These are phyloP conservation scores for Cyclotella baltica DNA, from an alignment of 108 stramenopile genomes.

Conservation along the genomic window DNA sequence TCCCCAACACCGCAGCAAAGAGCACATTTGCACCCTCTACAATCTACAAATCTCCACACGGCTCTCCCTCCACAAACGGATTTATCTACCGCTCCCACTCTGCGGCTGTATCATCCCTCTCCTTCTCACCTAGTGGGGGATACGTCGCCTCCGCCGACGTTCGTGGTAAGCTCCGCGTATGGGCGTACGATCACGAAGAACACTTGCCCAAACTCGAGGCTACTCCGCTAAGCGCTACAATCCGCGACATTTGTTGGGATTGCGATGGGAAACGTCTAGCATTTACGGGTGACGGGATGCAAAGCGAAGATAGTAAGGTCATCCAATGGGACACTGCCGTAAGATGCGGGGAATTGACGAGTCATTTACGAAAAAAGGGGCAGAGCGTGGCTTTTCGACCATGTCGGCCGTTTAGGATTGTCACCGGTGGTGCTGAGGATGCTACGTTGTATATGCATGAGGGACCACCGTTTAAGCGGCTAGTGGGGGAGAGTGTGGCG, in stretches of 20 bases:
- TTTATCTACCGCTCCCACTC: constrained; percentile 96
- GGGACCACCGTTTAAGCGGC: constrained; percentile 93
- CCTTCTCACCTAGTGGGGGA: constrained; percentile 86
- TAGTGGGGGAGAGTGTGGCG: constrained; percentile 63
- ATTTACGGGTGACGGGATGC: constrained; percentile 52
- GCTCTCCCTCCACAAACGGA: constrained; percentile 42
- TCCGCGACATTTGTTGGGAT: constrained; percentile 96
- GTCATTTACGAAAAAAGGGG: constrained; percentile 71
- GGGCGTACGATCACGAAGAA: constrained; percentile 95
- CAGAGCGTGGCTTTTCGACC: constrained; percentile 79
- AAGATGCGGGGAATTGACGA: constrained; percentile 65
- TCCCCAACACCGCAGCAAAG: no score
- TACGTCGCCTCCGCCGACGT: constrained; percentile 91
- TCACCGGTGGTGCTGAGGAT: constrained; percentile 93
- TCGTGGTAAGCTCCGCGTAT: constrained; percentile 89
- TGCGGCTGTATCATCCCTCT: constrained; percentile 69
- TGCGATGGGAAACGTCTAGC: constrained; percentile 88
- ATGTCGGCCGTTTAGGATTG: constrained; percentile 85
- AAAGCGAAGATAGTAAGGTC: constrained; percentile 46
- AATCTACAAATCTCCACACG: neutral
- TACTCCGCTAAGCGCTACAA: constrained; percentile 66
- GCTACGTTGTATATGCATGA: constrained; percentile 83
- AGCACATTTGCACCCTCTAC: constrained; percentile 13
- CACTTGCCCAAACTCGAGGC: constrained; percentile 85
- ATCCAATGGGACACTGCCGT: constrained; percentile 58